Conservation (phyloP, 345 rosid species). For the Melaleuca quinquenervia region DNA sequence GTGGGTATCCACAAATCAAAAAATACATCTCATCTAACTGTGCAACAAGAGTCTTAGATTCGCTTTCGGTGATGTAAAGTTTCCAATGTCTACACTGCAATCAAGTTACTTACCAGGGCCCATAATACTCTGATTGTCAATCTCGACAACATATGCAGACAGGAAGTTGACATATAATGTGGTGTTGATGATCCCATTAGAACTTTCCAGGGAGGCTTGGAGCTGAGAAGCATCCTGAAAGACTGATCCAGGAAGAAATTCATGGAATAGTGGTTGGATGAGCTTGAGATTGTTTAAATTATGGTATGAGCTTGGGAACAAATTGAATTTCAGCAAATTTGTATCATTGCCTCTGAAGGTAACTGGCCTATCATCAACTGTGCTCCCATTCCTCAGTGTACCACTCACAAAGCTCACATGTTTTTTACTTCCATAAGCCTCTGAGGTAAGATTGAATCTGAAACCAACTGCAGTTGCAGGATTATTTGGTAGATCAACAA, state of each 20-base stretch:
- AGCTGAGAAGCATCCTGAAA: constrained; percentile 50
- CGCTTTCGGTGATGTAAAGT: background rate
- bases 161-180: constrained; percentile 73
- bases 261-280: constrained; percentile 85
- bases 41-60: background rate
- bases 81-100: background rate
- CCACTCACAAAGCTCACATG: constrained; percentile 80
- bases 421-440: constrained; percentile 27
- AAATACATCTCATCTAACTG: background rate
- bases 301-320: constrained; percentile 70
- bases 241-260: constrained; percentile 71
- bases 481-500: constrained; percentile 64
- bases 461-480: constrained; percentile 92
- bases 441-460: constrained; percentile 65
- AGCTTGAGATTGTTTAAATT: constrained; percentile 60
- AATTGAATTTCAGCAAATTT: constrained; percentile 67
- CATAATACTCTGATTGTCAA: constrained; percentile 48
- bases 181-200: constrained; percentile 68
- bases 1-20: background rate
- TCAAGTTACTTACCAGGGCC: constrained; percentile 69
- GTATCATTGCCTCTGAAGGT: constrained; percentile 68
- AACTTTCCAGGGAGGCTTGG: constrained; percentile 53
- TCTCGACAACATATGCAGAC: constrained; percentile 76
- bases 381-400: constrained; percentile 49
- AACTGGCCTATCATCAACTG: constrained; percentile 49